Percentiles rank a stretch among this genome's conserved stretches.
These are phyloP conservation scores for Cubamyces sp. DNA, from an alignment of 768 basidiomycete species.

Conservation along the genomic window DNA sequence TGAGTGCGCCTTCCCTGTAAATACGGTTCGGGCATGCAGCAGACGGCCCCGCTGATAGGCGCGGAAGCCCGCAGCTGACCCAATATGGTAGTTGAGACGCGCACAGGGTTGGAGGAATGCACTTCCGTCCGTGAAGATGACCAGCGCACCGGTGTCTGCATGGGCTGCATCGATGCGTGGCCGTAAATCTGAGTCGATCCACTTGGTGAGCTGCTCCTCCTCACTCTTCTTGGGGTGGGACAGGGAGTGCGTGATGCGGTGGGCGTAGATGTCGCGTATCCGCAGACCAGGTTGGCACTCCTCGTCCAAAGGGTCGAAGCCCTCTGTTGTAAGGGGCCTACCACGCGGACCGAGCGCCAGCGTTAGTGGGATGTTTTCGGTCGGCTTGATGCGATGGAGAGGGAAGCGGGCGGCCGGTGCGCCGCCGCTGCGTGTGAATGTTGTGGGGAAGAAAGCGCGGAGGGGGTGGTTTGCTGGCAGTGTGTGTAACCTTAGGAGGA, in stretches of 20 bases:
- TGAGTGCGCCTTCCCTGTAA: background rate
- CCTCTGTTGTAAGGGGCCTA: background rate
- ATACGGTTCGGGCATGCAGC: background rate
- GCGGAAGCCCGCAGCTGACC: background rate
- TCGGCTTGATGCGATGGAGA: too few species aligned
- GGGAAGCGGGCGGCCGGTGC: background rate
- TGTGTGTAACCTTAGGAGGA: too few species aligned
- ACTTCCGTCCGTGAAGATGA: slow-evolving; percentile 1
- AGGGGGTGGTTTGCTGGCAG: too few species aligned
- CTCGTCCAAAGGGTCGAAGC: background rate
- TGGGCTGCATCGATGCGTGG: background rate
- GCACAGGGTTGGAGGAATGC: too few species aligned
- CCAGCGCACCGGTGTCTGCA: background rate
- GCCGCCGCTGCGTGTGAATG: too few species aligned
- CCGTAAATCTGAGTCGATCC: background rate
- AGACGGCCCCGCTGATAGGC: background rate
- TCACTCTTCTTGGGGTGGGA: background rate
- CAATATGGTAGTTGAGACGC: too few species aligned
- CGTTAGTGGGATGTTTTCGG: background rate
- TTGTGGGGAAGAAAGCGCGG: too few species aligned
- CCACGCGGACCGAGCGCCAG: too few species aligned
- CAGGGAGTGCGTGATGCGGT: background rate
- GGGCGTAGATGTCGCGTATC: background rate
- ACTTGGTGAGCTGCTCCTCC: background rate
- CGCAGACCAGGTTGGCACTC: background rate